Evolutionary conservation across 805 yeast species (phyloP).

Genomic region (Monosporozyma unispora): DNA sequence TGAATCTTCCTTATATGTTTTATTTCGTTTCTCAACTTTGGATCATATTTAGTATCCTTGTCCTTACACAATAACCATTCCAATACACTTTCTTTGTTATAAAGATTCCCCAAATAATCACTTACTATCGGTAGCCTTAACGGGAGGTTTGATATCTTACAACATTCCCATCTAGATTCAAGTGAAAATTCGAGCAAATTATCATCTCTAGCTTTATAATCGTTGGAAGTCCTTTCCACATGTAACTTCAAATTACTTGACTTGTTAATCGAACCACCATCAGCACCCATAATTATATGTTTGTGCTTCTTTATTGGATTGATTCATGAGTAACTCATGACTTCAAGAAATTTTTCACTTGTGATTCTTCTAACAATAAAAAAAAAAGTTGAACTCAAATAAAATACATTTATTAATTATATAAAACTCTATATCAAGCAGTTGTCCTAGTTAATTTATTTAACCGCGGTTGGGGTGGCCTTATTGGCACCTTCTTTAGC

Average conservation of each 20-base stretch:
- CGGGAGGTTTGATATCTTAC: slow-evolving; percentile 37
- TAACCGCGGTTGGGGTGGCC: background rate
- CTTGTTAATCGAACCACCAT: slow-evolving; percentile 66
- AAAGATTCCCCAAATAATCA: slow-evolving; percentile 59
- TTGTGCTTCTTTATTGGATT: no score
- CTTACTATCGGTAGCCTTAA: slow-evolving; percentile 50
- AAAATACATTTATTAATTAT: background rate
- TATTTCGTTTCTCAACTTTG: slow-evolving; percentile 20
- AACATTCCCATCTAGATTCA: slow-evolving; percentile 36
- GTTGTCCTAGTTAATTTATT: background rate
- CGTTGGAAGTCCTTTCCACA: slow-evolving; percentile 24
- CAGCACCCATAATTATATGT: slow-evolving; percentile 33
- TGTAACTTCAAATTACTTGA: slow-evolving; percentile 36
- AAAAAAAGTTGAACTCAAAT: background rate
- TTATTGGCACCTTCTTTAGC: slow-evolving; percentile 4
- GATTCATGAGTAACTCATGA: no score
- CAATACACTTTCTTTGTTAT: slow-evolving; percentile 53
- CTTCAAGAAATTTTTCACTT: background rate
- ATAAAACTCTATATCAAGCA: background rate
- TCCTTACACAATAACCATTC: slow-evolving; percentile 39
- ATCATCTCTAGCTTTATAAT: slow-evolving; percentile 12
- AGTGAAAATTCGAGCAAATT: slow-evolving; percentile 15
- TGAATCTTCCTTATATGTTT: slow-evolving; percentile 33
- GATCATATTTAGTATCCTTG: slow-evolving; percentile 17
- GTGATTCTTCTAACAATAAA: background rate